Evolutionary conservation across 306 rosid genomes (phyloP).

Genomic region (Prunus dulcis): DNA sequence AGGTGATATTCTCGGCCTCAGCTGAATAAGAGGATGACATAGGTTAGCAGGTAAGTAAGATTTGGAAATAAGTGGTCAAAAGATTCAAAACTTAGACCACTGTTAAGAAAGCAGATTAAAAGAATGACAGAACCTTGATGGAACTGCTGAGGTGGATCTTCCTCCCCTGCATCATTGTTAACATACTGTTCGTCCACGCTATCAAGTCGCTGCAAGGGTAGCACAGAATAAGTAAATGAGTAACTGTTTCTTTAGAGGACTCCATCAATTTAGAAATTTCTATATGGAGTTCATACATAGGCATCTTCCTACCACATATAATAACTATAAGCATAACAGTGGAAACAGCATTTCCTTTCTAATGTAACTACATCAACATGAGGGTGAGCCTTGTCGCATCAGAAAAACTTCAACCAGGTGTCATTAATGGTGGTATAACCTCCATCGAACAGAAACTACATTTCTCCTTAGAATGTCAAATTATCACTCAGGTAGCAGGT

Average conservation of each 20-base stretch:
- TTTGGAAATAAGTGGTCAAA: slow-evolving; percentile 5
- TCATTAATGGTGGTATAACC: background rate
- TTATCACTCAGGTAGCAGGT: background rate
- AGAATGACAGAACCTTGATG: slow-evolving; percentile 63
- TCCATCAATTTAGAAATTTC: background rate
- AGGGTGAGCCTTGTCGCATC: background rate
- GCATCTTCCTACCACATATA: background rate
- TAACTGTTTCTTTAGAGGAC: background rate
- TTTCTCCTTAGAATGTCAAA: background rate
- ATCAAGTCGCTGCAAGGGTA: slow-evolving; percentile 67
- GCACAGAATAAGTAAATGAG: slow-evolving; percentile 10
- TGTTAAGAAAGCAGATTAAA: slow-evolving; percentile 15
- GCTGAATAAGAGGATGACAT: slow-evolving; percentile 37
- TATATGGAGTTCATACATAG: background rate
- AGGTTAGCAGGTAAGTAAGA: slow-evolving; percentile 19
- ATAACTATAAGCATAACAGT: background rate
- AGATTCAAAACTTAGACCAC: background rate
- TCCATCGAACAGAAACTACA: background rate
- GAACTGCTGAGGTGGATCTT: slow-evolving; percentile 37
- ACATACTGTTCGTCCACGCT: slow-evolving; percentile 50
- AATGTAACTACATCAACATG: background rate
- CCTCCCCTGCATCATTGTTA: slow-evolving; percentile 31
- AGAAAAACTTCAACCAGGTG: background rate
- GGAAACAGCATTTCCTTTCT: background rate
- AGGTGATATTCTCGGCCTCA: background rate